Evolutionary conservation across 2,329 filamentous ascomycete genomes (phyloP).

Genomic region (Monosporascus sp.): DNA sequence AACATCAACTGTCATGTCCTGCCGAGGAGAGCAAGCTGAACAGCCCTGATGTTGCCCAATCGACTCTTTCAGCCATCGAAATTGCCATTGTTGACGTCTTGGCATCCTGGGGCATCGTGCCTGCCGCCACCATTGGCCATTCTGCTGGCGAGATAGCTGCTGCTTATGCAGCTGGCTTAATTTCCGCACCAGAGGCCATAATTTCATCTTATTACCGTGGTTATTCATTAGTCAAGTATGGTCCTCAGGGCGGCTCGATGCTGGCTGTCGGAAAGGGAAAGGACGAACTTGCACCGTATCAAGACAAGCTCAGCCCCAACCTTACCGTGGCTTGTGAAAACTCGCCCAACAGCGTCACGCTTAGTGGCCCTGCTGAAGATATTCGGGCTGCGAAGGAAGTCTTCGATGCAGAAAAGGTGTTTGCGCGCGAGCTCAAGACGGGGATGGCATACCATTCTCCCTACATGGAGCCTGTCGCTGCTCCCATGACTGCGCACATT

Average conservation of each 20-base stretch:
- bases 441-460: constrained; percentile 35
- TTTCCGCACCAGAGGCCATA: constrained; percentile 20
- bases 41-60: constrained; percentile 20
- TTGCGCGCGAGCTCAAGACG: constrained; percentile 41
- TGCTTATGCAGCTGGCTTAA: constrained; percentile 29
- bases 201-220: constrained; percentile 20
- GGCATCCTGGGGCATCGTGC: constrained; percentile 29
- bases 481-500: constrained; percentile 10
- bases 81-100: constrained; percentile 36
- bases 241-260: constrained; percentile 21
- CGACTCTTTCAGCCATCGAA: constrained; percentile 42
- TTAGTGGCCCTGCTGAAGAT: constrained; percentile 42
- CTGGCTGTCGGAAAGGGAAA: constrained; percentile 25
- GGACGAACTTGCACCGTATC: constrained; percentile 13
- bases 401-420: constrained; percentile 39
- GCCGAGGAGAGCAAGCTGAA: constrained; percentile 4
- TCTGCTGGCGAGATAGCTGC: constrained; percentile 40
- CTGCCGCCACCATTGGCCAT: constrained; percentile 32
- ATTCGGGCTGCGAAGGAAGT: constrained; percentile 32
- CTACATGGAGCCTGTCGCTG: constrained; percentile 36
- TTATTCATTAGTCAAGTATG: constrained; percentile 6
- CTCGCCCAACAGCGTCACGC: constrained; percentile 41
- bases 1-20: constrained; percentile 4
- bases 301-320: constrained; percentile 34
- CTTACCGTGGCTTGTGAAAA: constrained; percentile 34